Percentiles rank a stretch among this genome's conserved stretches.
These are phyloP conservation scores for Rickenella mellea DNA, from an alignment of 768 basidiomycete genomes.

Conservation along the genomic window DNA sequence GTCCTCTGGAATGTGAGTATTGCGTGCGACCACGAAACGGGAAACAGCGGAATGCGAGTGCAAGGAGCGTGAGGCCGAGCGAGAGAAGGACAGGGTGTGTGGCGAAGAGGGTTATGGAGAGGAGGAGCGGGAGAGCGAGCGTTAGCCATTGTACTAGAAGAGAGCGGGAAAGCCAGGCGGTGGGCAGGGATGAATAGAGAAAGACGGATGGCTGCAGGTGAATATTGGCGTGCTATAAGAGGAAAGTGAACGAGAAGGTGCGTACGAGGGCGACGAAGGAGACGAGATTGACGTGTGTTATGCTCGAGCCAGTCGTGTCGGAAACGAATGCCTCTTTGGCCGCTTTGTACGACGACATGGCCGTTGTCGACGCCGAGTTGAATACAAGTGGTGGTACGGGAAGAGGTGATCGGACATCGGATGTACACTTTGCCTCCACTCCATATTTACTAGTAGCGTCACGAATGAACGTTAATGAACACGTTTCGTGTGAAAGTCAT, in stretches of 20 bases:
- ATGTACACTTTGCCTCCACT: too few relatives aligned
- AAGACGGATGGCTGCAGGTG: constrained; percentile 58
- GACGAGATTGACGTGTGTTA: constrained; percentile 59
- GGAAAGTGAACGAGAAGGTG: constrained; percentile 6
- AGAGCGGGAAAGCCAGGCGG: constrained; percentile 33
- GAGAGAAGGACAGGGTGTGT: constrained; percentile 44
- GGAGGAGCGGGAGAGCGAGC: constrained; percentile 67
- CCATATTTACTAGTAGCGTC: too few relatives aligned
- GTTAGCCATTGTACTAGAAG: constrained; percentile 49
- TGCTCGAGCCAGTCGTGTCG: constrained; percentile 58
- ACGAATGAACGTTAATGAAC: too few relatives aligned
- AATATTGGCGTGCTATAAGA: not conserved
- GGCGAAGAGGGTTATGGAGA: constrained; percentile 74
- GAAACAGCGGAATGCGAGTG: constrained; percentile 31
- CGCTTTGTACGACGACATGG: too few relatives aligned
- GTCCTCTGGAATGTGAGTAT: too few relatives aligned
- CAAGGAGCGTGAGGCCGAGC: constrained; percentile 35
- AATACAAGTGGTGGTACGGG: too few relatives aligned
- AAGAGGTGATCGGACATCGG: too few relatives aligned
- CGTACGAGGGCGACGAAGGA: constrained; percentile 58
- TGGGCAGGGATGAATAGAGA: constrained; percentile 52
- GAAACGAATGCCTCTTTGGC: constrained; percentile 81
- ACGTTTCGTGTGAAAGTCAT: too few relatives aligned
- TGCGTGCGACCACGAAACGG: too few relatives aligned
- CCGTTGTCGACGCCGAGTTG: too few relatives aligned